Conservation (phyloP, 306 rosid species). For the Canavalia gladiata region DNA sequence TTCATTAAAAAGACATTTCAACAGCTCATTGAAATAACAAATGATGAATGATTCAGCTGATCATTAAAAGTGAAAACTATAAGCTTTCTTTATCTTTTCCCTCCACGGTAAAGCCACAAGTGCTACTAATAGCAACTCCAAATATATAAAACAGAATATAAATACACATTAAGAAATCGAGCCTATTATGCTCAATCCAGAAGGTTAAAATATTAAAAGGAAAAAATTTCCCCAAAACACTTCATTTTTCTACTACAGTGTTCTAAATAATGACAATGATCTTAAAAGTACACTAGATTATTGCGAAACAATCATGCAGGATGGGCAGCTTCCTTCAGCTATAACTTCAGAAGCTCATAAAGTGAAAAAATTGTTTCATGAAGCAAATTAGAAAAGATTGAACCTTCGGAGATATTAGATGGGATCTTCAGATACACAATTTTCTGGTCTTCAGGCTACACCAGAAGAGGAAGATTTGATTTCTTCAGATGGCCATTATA, state of each 20-base stretch:
- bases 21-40: conserved; percentile 32
- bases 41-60: conserved; percentile 15
- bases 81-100: conserved; percentile 31
- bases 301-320: conserved; percentile 18
- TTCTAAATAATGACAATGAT: conserved; percentile 32
- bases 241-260: conserved; percentile 7
- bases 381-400: background rate
- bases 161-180: conserved; percentile 31
- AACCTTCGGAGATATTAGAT: conserved; percentile 12
- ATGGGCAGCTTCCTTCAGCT: conserved; percentile 26
- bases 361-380: conserved; percentile 25
- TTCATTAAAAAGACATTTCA: conserved; percentile 26
- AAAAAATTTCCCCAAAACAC: conserved; percentile 19
- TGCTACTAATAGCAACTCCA: conserved; percentile 24
- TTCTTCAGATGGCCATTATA: conserved; percentile 16
- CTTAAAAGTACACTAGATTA: conserved; percentile 16
- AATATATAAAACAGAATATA: background rate
- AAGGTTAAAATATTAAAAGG: conserved; percentile 42
- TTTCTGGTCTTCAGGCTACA: conserved; percentile 23
- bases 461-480: conserved; percentile 29
- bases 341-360: conserved; percentile 7
- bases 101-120: conserved; percentile 14
- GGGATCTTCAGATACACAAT: conserved; percentile 26
- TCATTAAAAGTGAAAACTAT: conserved; percentile 21
- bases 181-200: conserved; percentile 35